A percentile compares a stretch with the other conserved stretches of the same genome.
Conservation (phyloP, 371 early-diverging fungal species). For the Rhizopus sp. region DNA sequence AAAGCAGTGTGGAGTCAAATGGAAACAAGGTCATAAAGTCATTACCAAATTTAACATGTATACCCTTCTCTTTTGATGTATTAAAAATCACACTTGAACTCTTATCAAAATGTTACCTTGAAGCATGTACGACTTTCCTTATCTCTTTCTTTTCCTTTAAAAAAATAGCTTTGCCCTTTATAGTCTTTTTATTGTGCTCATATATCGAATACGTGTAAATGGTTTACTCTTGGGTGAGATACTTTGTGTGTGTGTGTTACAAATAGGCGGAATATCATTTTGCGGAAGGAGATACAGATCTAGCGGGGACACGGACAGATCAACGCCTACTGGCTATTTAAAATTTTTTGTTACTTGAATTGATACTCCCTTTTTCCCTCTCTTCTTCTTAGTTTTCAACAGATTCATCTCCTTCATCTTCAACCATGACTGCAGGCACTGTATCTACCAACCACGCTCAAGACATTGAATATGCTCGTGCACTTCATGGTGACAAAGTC, state of each 20-base stretch:
- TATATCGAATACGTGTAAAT: no score
- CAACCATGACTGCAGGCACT: slow-evolving; percentile 28
- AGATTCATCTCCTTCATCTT: not conserved
- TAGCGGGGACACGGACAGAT: not conserved
- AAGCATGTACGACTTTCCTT: no score
- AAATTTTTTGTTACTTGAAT: not conserved
- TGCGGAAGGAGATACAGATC: slow-evolving; percentile 8
- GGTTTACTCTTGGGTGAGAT: no score
- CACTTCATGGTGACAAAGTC: slow-evolving; percentile 51
- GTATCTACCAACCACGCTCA: slow-evolving; percentile 46
- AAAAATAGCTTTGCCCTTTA: no score
- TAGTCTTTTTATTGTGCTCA: no score
- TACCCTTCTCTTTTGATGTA: not conserved
- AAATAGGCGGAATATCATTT: not conserved
- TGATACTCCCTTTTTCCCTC: not conserved
- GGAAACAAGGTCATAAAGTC: not conserved
- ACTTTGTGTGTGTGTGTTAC: no score
- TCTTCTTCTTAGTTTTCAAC: slow-evolving; percentile 13
- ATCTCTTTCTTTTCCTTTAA: no score
- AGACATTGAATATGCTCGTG: slow-evolving; percentile 55
- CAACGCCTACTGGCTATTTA: not conserved
- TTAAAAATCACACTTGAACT: no score
- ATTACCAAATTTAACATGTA: not conserved
- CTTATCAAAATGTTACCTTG: no score
- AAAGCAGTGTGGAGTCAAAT: not conserved